Conservation (phyloP, 495 filamentous ascomycete genomes). For the Tuber microsphaerosporum region DNA sequence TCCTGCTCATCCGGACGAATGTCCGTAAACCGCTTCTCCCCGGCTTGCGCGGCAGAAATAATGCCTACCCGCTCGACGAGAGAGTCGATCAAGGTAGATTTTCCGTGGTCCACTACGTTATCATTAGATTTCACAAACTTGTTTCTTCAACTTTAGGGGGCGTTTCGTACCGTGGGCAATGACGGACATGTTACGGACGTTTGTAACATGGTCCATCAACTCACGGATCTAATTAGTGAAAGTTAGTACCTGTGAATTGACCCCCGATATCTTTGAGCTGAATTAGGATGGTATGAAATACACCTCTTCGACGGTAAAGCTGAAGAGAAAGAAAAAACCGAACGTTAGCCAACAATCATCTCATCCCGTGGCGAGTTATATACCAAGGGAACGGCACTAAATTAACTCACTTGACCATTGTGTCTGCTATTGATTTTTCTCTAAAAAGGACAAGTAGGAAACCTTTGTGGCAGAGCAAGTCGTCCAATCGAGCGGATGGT, state of each 20-base stretch:
- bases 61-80: conserved; percentile 99
- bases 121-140: neutral
- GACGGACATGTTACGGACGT: conserved; percentile 99
- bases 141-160: conserved; percentile 1
- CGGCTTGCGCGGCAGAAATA: conserved; percentile 95
- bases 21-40: conserved; percentile 91
- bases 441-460: conserved; percentile 43
- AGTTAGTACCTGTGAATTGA: conserved; percentile 21
- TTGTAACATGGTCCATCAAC: conserved; percentile 95
- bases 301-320: conserved; percentile 82
- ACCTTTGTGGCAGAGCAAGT: conserved; percentile 24
- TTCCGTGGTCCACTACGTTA: conserved; percentile 86
- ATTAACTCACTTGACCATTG: conserved; percentile 97
- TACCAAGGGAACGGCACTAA: neutral
- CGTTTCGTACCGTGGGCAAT: conserved; percentile 80
- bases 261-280: neutral
- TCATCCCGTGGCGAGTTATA: conserved; percentile 11
- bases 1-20: conserved; percentile 97
- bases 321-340: conserved; percentile 45
- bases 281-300: neutral
- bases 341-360: conserved; percentile 7
- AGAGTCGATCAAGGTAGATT: conserved; percentile 98
- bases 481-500: conserved; percentile 32
- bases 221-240: conserved; percentile 59
- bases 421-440: conserved; percentile 62